A percentile compares a stretch with the other conserved stretches of the same genome.
Conservation (phyloP, 1,139 yeast genomes). For the Lodderomyces parapsilosis region DNA sequence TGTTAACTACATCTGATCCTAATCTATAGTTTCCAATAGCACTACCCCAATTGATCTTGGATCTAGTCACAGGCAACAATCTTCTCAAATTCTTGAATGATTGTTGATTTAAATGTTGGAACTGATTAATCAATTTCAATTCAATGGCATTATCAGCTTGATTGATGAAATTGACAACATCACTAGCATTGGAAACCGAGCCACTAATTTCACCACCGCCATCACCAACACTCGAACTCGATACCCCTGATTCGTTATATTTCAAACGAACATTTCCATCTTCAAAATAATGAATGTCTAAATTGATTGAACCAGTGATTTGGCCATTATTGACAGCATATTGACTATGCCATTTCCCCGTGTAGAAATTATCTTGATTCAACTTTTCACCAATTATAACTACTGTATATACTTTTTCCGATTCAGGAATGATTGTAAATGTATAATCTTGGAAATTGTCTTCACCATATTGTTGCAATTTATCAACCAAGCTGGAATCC, state of each 20-base stretch:
- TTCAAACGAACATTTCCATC: constrained; percentile 91
- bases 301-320: constrained; percentile 53
- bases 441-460: constrained; percentile 53
- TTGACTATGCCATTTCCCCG: constrained; percentile 83
- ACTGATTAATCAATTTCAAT: constrained; percentile 57
- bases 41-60: constrained; percentile 93
- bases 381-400: constrained; percentile 71
- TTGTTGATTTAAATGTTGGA: constrained; percentile 72
- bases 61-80: constrained; percentile 86
- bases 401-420: constrained; percentile 27
- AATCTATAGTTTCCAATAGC: constrained; percentile 87
- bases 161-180: constrained; percentile 53
- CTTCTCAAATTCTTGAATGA: constrained; percentile 85
- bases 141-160: constrained; percentile 63
- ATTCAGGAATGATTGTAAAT: constrained; percentile 38
- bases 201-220: constrained; percentile 6
- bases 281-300: constrained; percentile 90
- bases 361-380: constrained; percentile 79
- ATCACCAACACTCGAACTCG: too few relatives aligned
- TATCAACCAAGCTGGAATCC: constrained; percentile 28
- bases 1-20: constrained; percentile 76
- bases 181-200: constrained; percentile 19
- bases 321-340: constrained; percentile 46
- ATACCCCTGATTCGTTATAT: constrained; percentile 29
- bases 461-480: constrained; percentile 40